Evolutionary conservation across 768 basidiomycete genomes (phyloP).

Genomic region (Cyclocybe aegerita): DNA sequence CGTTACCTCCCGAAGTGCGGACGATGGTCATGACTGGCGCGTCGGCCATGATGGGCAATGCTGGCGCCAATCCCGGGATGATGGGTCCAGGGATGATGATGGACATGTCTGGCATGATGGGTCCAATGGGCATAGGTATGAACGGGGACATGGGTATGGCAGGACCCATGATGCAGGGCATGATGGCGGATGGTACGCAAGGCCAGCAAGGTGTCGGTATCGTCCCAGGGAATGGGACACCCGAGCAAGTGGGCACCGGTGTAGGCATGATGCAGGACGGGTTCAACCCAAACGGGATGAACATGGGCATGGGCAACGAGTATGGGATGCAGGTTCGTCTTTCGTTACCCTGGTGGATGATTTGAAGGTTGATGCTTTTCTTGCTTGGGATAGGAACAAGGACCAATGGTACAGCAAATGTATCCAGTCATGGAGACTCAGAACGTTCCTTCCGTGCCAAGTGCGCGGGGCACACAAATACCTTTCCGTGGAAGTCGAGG

Average conservation of each 20-base stretch:
- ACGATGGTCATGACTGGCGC: conserved; percentile 88
- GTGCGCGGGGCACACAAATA: conserved; percentile 33
- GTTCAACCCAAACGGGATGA: conserved; percentile 52
- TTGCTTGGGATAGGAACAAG: conserved; percentile 46
- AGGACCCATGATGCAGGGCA: conserved; percentile 55
- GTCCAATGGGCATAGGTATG: conserved; percentile 66
- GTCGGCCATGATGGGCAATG: conserved; percentile 72
- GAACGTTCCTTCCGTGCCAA: conserved; percentile 46
- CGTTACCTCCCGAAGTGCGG: conserved; percentile 77
- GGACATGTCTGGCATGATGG: conserved; percentile 69
- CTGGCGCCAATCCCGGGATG: conserved; percentile 52
- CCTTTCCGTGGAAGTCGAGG: conserved; percentile 41
- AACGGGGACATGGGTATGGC: conserved; percentile 67
- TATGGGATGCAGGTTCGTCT: conserved; percentile 71
- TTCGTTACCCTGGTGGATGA: conserved; percentile 18
- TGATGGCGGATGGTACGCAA: conserved; percentile 42
- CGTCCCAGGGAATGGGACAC: conserved; percentile 36
- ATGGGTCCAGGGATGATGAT: conserved; percentile 74
- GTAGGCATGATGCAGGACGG: conserved; percentile 52
- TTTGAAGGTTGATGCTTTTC: conserved; percentile 4
- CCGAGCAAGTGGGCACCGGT: conserved; percentile 38
- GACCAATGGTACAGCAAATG: conserved; percentile 63
- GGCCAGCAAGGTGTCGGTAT: conserved; percentile 35
- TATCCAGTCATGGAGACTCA: conserved; percentile 63
- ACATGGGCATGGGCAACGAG: conserved; percentile 70